Base-by-base conservation (phyloP, 176 grass and related monocot species). In the Cenchrus purpureus region DNA sequence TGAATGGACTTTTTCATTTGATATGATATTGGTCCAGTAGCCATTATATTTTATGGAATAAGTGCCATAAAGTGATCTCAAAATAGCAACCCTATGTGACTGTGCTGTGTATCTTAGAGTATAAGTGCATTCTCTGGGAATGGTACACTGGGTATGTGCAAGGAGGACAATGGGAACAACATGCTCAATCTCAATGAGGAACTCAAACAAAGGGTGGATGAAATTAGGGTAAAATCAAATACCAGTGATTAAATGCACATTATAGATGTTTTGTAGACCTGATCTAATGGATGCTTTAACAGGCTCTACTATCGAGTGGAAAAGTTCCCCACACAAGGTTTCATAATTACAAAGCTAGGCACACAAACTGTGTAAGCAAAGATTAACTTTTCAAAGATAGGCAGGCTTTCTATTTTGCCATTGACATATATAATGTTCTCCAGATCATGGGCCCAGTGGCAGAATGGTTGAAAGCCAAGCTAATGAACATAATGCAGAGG, bases 221-320 rank as follows among this genome's bases (percentile, higher is more conserved):
- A 64, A 58, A 64, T 68, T 31, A 66, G 34, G 71, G 78, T 82
- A 89, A 79, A 80, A 54, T 45, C 10, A 81, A 32, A 78, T 19
- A 66, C 15, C 48, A 62, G 42, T 34, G 17, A 62, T 50, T 29
- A 59, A 28, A 32, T 65, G n/a, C 56, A 76, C 46, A 77, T 57
- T 64, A 12, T 4, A 77, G 14, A 71, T 53, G 53, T 52, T 55
- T 55, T 55, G 64, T 17, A 53, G 31, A 48, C 32, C 52, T 57
- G 52, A 75, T 65, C 17, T 20, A 43, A 71, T 63, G 25, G 25
- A 78, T 52, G 44, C 48, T 79, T 25, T 51, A 43, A 59, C 62
- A 91, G 89, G 79, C 42, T 75, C 54, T 91, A 75, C 81, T 88
- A 48, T 81, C 81, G 63, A 73, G 70, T 82, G 86, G 77, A 56